Conservation (phyloP, 2,329 filamentous ascomycete genomes). For the Cladophialophora psammophila region DNA sequence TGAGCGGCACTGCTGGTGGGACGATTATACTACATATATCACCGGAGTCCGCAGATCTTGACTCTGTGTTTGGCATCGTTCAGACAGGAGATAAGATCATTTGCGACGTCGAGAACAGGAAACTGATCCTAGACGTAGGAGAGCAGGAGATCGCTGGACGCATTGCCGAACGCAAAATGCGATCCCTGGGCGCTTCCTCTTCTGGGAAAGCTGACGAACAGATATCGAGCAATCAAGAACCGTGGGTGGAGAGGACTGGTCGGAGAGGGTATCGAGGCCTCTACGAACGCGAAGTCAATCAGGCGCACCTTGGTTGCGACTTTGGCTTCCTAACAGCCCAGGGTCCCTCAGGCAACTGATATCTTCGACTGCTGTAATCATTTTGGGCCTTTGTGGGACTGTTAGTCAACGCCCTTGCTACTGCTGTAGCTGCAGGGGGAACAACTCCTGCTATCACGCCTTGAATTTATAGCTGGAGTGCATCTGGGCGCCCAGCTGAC, state of each 20-base stretch:
- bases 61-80: conserved; percentile 58
- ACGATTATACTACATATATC: conserved; percentile 63
- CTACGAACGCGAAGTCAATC: conserved; percentile 53
- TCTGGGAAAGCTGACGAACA: neutral
- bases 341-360: conserved; percentile 18
- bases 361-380: neutral
- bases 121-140: conserved; percentile 52
- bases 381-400: neutral
- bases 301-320: conserved; percentile 52
- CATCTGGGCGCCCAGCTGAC: neutral
- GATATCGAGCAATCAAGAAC: conserved; percentile 14
- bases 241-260: conserved; percentile 41
- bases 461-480: neutral
- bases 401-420: neutral
- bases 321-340: conserved; percentile 43
- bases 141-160: conserved; percentile 52
- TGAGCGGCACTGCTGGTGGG: conserved; percentile 64
- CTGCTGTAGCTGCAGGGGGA: neutral
- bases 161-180: conserved; percentile 42
- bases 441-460: neutral
- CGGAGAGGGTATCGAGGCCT: conserved; percentile 51
- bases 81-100: conserved; percentile 57
- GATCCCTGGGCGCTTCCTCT: neutral
- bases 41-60: conserved; percentile 58
- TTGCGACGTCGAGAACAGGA: conserved; percentile 54